phyloP scores from a whole-genome alignment of 2,329 filamentous ascomycete genomes.

The Pseudogymnoascus sp. region DNA sequence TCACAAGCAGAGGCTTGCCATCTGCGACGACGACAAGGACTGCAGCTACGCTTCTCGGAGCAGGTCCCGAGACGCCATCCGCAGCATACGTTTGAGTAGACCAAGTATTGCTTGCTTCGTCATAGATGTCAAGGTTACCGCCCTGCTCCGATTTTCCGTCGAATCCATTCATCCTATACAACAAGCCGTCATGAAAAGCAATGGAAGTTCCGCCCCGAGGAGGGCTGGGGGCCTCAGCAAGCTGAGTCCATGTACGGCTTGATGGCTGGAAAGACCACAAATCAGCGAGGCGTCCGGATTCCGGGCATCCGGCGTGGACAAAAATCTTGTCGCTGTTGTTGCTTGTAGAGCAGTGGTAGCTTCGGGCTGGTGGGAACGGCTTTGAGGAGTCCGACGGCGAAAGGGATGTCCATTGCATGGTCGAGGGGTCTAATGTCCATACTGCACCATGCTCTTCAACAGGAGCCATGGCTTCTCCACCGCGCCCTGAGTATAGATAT shows the following conservation, averaged over 20 bases:
- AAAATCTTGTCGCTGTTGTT: constrained; percentile 41
- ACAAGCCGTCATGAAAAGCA: constrained; percentile 29
- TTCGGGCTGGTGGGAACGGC: constrained; percentile 41
- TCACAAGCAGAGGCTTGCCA: constrained; percentile 28
- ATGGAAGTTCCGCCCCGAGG: constrained; percentile 47
- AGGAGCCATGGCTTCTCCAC: constrained; percentile 51
- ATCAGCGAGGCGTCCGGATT: constrained; percentile 48
- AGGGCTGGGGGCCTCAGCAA: constrained; percentile 46
- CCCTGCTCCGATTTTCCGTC: constrained; percentile 54
- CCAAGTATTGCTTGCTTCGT: constrained; percentile 24
- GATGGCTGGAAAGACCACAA: constrained; percentile 52
- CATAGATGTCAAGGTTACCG: constrained; percentile 45
- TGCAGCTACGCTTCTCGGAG: constrained; percentile 28
- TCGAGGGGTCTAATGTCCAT: constrained; percentile 44
- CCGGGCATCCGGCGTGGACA: constrained; percentile 55
- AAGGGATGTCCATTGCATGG: constrained; percentile 40
- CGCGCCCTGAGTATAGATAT: constrained; percentile 57
- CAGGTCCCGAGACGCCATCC: constrained; percentile 27
- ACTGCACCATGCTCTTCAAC: constrained; percentile 51
- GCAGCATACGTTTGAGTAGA: constrained; percentile 21
- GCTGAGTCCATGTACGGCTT: constrained; percentile 42
- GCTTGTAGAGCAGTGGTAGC: constrained; percentile 48
- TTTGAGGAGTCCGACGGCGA: constrained; percentile 31
- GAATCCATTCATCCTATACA: constrained; percentile 59
- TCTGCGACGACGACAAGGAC: constrained; percentile 22